Base-by-base conservation (phyloP, 2,329 filamentous ascomycete genomes). In the Sphaerulina populicola region DNA sequence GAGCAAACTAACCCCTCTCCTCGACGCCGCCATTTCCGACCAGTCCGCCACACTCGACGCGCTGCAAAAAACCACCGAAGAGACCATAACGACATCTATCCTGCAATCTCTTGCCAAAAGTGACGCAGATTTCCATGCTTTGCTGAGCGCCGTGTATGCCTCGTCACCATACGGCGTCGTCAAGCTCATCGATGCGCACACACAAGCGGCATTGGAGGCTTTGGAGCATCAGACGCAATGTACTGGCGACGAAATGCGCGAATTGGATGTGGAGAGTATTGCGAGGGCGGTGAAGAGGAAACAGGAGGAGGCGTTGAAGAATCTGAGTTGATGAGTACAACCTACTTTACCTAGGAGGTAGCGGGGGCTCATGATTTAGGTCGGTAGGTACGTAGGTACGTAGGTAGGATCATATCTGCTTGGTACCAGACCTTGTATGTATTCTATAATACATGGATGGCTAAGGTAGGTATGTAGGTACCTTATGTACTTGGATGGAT, bases 211-310 rank as follows among this genome's bases (percentile, higher is more conserved):
- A 21, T 15, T 74, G 49, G 66, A 66, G 23, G 54, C 53, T 11
- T 59, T 73, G 53, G 71, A 72, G 52, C 51, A 51, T 30, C 60
- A 66, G 21, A 65, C 72, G 33, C 67, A 70, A 53, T 57, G 59
- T 4, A 59, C 69, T 15, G 69, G 70, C 15, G 58, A 64, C n/a
- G 60, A 67, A 41, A 63, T 74, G 59, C 54, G 60, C 14, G 55
- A 51, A n/a, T 27, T 73, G 33, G 67, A 67, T 37, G 36, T 62
- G 1, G 62, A 64, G 11, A 47, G 42, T 4, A 49, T 65, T 43
- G 55, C 57, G 1, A 52, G 46, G 37, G 47, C 43, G 5, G 55
- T 62, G 31, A 57, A 52, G 43, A 48, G 23, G 18, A 60, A 60
- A 44, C 60, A 64, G 35, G 47, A 49, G 7, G 53, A 44, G 10